A percentile compares a stretch with the other conserved stretches of the same genome.
phyloP scores from a whole-genome alignment of 768 basidiomycete species.

The Psilocybe tampanensis region DNA sequence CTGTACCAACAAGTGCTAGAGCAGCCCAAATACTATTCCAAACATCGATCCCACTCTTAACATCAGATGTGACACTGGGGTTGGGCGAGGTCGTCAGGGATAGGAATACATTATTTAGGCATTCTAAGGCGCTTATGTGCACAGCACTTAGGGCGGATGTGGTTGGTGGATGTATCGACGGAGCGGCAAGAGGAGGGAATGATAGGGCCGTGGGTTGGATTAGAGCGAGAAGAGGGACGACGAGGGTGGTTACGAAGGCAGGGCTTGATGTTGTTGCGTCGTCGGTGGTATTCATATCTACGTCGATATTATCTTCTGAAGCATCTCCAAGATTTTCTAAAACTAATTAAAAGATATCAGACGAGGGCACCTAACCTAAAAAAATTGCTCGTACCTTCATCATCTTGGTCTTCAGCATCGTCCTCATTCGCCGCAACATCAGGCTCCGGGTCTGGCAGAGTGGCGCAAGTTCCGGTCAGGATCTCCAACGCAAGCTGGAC shows the following conservation, averaged over 20 bases:
- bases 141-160: conserved; percentile 84
- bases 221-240: conserved; percentile 67
- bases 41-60: conserved; percentile 50
- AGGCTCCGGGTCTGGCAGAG: conserved; percentile 74
- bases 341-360: conserved; percentile 3
- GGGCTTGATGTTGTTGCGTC: conserved; percentile 31
- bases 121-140: conserved; percentile 85
- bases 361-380: neutral
- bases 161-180: conserved; percentile 84
- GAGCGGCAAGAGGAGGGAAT: conserved; percentile 70
- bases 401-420: conserved; percentile 37
- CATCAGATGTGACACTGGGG: conserved; percentile 43
- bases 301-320: conserved; percentile 31
- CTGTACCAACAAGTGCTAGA: conserved; percentile 59
- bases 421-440: conserved; percentile 40
- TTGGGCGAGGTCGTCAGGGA: conserved; percentile 59
- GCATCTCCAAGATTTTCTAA: conserved; percentile 15
- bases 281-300: conserved; percentile 44
- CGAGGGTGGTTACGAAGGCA: conserved; percentile 61
- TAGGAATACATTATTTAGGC: conserved; percentile 87
- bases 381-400: neutral
- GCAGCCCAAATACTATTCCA: conserved; percentile 73
- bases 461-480: conserved; percentile 86
- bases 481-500: conserved; percentile 87
- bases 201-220: conserved; percentile 79